Percentiles rank a stretch among this genome's conserved stretches.
These are phyloP conservation scores for Boletus vermiculosoides DNA, from an alignment of 768 basidiomycete species.

Conservation along the genomic window DNA sequence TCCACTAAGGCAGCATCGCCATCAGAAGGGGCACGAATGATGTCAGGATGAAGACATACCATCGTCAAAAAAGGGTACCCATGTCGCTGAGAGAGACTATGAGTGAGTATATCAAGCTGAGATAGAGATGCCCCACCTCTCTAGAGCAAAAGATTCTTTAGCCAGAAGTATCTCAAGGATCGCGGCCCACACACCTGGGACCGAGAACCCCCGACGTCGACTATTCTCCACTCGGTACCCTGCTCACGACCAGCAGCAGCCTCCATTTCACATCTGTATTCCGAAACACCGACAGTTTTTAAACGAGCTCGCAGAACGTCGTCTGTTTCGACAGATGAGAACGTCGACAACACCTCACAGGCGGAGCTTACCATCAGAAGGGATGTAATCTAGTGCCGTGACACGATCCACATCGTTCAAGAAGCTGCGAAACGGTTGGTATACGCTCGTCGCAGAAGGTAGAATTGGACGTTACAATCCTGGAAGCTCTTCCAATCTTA, in stretches of 20 bases:
- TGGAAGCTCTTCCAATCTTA: constrained; percentile 49
- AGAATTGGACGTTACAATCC: constrained; percentile 41
- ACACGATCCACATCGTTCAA: constrained; percentile 52
- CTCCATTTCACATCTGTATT: constrained; percentile 83
- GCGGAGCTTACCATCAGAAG: constrained; percentile 42
- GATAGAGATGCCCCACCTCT: constrained; percentile 29
- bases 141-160: constrained; percentile 24
- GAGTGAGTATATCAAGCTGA: constrained; percentile 7
- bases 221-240: constrained; percentile 54
- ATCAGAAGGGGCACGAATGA: not conserved
- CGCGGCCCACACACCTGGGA: constrained; percentile 41
- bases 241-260: constrained; percentile 49
- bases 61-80: constrained; percentile 57
- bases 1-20: constrained; percentile 24
- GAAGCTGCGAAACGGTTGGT: constrained; percentile 34
- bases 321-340: constrained; percentile 33
- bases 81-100: constrained; percentile 37
- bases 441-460: not conserved
- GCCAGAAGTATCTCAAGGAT: not conserved
- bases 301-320: constrained; percentile 52
- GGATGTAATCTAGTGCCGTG: constrained; percentile 43
- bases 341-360: not conserved
- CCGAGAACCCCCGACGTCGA: constrained; percentile 53
- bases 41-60: constrained; percentile 27
- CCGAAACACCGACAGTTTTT: constrained; percentile 72